These are phyloP conservation scores for Aegle marmelos DNA, from an alignment of 345 rosid species.

Conservation along the genomic window DNA sequence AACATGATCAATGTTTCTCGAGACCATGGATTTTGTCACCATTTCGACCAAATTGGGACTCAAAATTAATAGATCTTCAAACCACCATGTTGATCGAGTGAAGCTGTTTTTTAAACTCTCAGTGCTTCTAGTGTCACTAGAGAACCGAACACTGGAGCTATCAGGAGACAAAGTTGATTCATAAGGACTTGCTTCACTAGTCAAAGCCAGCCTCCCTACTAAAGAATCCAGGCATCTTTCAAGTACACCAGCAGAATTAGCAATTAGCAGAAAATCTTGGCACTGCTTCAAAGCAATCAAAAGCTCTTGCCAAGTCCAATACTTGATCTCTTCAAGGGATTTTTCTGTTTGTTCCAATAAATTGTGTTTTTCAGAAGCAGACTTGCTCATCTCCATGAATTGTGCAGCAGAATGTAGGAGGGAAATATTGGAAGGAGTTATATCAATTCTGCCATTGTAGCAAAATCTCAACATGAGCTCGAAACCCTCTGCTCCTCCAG, in stretches of 20 bases:
- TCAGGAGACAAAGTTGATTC: constrained; percentile 76
- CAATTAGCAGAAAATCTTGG: constrained; percentile 41
- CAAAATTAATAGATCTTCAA: constrained; percentile 63
- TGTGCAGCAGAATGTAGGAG: constrained; percentile 63
- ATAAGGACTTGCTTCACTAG: constrained; percentile 68
- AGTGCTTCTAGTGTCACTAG: constrained; percentile 78
- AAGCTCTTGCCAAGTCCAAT: constrained; percentile 84
- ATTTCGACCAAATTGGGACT: constrained; percentile 38
- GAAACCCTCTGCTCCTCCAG: constrained; percentile 75
- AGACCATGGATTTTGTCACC: constrained; percentile 51
- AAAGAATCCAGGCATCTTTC: constrained; percentile 61
- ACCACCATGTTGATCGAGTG: constrained; percentile 74
- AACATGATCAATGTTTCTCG: constrained; percentile 52
- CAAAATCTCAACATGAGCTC: constrained; percentile 80
- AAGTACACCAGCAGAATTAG: constrained; percentile 31
- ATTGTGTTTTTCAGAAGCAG: constrained; percentile 31
- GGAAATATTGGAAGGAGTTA: constrained; percentile 54
- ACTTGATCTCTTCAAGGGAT: constrained; percentile 56
- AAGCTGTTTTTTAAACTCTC: constrained; percentile 71
- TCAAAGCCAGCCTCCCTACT: constrained; percentile 47
- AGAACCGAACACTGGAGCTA: constrained; percentile 69
- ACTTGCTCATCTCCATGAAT: constrained; percentile 65
- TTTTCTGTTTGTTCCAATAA: constrained; percentile 59
- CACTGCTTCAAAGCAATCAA: constrained; percentile 63
- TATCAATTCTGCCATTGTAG: constrained; percentile 55